A percentile compares a stretch with the other conserved stretches of the same genome.
Evolutionary conservation across 768 basidiomycete genomes (phyloP).

Genomic region (Tulasnella sp.): DNA sequence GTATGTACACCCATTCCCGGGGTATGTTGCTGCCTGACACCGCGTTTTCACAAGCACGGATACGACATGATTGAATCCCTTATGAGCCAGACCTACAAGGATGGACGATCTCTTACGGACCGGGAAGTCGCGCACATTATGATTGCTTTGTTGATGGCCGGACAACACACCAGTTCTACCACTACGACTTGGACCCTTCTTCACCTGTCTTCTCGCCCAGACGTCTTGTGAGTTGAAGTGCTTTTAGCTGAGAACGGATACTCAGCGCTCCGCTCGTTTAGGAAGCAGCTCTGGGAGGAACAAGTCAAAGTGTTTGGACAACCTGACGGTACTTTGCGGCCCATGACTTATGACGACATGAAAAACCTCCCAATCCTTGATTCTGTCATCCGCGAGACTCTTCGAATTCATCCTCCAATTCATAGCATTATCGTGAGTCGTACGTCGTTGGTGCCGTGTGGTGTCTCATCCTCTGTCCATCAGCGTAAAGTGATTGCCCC

Average conservation of each 20-base stretch:
- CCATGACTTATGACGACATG: slow-evolving; percentile 76
- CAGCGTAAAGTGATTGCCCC: slow-evolving; percentile 78
- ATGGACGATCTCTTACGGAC: slow-evolving; percentile 64
- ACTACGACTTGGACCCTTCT: slow-evolving; percentile 83
- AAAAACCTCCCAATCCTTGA: slow-evolving; percentile 74
- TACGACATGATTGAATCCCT: slow-evolving; percentile 90
- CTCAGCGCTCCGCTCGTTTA: slow-evolving; percentile 25
- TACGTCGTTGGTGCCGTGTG: not conserved
- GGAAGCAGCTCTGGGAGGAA: slow-evolving; percentile 77
- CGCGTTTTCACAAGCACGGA: slow-evolving; percentile 39
- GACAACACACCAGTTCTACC: slow-evolving; percentile 95
- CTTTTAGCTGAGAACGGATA: slow-evolving; percentile 11
- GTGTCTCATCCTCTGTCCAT: slow-evolving; percentile 8
- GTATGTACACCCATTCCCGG: too few relatives aligned
- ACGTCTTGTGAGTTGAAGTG: slow-evolving; percentile 46
- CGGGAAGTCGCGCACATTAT: slow-evolving; percentile 95
- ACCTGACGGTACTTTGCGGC: slow-evolving; percentile 55
- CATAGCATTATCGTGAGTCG: slow-evolving; percentile 60
- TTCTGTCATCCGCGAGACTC: slow-evolving; percentile 83
- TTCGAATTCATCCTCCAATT: slow-evolving; percentile 88
- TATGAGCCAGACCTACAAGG: slow-evolving; percentile 69
- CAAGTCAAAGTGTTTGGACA: slow-evolving; percentile 71
- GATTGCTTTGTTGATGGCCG: slow-evolving; percentile 98
- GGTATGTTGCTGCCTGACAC: slow-evolving; percentile 1
- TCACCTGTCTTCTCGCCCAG: slow-evolving; percentile 64